Evolutionary conservation across 768 basidiomycete genomes (phyloP).

Genomic region (Pulveroboletus frians): DNA sequence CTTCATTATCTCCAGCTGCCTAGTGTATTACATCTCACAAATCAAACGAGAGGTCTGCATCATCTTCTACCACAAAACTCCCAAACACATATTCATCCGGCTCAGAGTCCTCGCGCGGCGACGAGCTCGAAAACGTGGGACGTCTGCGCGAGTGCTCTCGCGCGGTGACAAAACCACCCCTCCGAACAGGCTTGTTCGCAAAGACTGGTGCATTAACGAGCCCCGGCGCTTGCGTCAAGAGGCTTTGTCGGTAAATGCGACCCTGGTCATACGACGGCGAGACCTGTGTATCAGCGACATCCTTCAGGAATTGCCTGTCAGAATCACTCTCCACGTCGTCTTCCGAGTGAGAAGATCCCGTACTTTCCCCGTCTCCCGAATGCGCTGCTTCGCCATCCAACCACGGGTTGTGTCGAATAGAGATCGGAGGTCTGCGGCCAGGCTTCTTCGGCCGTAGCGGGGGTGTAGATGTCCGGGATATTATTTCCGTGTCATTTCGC

Average conservation of each 20-base stretch:
- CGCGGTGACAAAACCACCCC: conserved; percentile 33
- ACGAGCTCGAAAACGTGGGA: conserved; percentile 53
- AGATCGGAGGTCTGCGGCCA: conserved; percentile 23
- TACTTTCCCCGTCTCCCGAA: conserved; percentile 75
- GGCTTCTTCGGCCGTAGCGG: conserved; percentile 20
- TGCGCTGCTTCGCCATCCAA: conserved; percentile 70
- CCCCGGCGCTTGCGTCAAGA: conserved; percentile 62
- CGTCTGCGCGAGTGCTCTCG: conserved; percentile 33
- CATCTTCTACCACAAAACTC: conserved; percentile 79
- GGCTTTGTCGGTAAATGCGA: conserved; percentile 61
- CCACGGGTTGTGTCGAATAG: conserved; percentile 40
- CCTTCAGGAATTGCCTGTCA: conserved; percentile 62
- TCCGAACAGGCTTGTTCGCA: conserved; percentile 43
- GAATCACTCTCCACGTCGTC: conserved; percentile 56
- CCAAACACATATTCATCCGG: conserved; percentile 66
- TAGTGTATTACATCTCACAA: neutral
- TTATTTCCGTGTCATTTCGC: conserved; percentile 26
- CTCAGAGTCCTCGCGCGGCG: conserved; percentile 44
- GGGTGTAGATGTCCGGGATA: conserved; percentile 17
- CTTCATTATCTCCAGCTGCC: no score
- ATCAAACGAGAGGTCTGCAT: conserved; percentile 57
- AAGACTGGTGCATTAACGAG: conserved; percentile 46
- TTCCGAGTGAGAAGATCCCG: conserved; percentile 53
- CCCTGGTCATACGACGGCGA: conserved; percentile 72
- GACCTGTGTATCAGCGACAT: conserved; percentile 60